phyloP scores from a whole-genome alignment of 768 basidiomycete species.

The Dioszegia aurantiaca region DNA sequence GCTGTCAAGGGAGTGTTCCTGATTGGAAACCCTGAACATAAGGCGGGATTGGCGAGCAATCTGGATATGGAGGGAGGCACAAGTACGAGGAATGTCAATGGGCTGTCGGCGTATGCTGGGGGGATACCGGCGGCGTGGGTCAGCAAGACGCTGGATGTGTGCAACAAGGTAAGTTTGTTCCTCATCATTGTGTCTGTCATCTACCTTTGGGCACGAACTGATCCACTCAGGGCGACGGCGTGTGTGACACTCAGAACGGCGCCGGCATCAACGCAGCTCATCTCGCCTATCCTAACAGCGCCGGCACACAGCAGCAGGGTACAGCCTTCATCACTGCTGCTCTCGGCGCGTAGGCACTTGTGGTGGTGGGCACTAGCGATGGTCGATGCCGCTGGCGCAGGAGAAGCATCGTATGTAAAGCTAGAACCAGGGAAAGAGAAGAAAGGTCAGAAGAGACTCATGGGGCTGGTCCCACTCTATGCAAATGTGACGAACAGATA shows the following conservation, averaged over 20 bases:
- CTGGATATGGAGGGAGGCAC: slow-evolving; percentile 27
- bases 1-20: slow-evolving; percentile 35
- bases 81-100: slow-evolving; percentile 24
- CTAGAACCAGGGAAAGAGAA: no score
- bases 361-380: no score
- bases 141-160: slow-evolving; percentile 26
- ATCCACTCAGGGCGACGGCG: slow-evolving; percentile 21
- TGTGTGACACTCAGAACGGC: slow-evolving; percentile 28
- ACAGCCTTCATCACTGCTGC: neutral
- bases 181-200: neutral
- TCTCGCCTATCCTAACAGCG: slow-evolving; percentile 18
- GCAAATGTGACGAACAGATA: no score
- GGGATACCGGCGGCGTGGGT: slow-evolving; percentile 25
- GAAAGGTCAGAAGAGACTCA: no score
- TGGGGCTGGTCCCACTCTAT: no score
- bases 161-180: slow-evolving; percentile 21
- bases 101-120: slow-evolving; percentile 11
- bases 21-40: slow-evolving; percentile 28
- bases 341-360: neutral
- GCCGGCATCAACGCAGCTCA: slow-evolving; percentile 26
- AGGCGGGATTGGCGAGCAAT: slow-evolving; percentile 23
- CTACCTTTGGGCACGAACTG: neutral
- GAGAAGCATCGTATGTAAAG: no score
- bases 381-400: no score
- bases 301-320: slow-evolving; percentile 2